Conservation (phyloP, 108 stramenopile genomes). For the Chaetoceros muelleri region DNA sequence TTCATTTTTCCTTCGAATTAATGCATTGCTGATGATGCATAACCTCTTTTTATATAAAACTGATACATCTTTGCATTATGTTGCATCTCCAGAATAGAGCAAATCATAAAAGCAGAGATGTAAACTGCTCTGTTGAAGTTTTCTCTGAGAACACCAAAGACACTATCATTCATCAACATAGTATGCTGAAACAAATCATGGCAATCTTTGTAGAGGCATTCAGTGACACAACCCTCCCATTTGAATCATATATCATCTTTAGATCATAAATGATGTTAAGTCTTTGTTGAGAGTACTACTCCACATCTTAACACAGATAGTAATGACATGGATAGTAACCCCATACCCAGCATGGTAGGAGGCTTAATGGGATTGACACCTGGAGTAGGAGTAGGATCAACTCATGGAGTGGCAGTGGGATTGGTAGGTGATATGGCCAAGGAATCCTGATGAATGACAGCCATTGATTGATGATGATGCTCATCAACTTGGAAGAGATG, state of each 20-base stretch:
- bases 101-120: neutral
- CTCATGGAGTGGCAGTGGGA: no score
- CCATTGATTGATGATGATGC: no score
- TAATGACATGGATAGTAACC: no score
- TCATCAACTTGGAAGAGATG: no score
- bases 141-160: neutral
- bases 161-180: neutral
- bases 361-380: no score
- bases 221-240: neutral
- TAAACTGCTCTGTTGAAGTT: neutral
- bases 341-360: no score
- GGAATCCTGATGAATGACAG: no score
- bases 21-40: neutral
- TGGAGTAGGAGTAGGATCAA: no score
- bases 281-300: no score
- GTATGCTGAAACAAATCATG: neutral
- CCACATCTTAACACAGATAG: no score
- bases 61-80: neutral
- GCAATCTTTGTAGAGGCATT: neutral
- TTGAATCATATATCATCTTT: neutral
- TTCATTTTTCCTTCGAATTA: neutral
- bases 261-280: neutral
- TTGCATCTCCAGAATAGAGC: neutral
- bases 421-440: no score
- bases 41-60: neutral